A percentile compares a stretch with the other conserved stretches of the same genome.
These are phyloP conservation scores for Pichia membranifaciens DNA, from an alignment of 805 yeast genomes.

Conservation along the genomic window DNA sequence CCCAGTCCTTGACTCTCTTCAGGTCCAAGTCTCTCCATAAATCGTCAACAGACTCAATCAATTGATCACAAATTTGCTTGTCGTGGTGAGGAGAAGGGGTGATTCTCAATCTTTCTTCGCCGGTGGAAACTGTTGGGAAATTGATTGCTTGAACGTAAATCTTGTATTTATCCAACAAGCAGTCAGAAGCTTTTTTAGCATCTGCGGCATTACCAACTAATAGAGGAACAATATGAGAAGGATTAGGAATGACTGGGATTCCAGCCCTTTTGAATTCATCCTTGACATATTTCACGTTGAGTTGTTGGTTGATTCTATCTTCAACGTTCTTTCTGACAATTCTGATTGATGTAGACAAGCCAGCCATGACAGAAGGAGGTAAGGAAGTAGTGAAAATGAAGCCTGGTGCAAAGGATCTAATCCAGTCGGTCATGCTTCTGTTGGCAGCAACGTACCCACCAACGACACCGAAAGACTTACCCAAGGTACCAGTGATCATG, in stretches of 20 bases:
- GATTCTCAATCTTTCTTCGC: constrained; percentile 91
- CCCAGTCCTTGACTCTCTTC: constrained; percentile 76
- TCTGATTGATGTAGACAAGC: constrained; percentile 81
- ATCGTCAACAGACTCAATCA: constrained; percentile 72
- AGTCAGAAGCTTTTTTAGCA: constrained; percentile 88
- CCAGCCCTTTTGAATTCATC: constrained; percentile 59
- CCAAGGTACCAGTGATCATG: constrained; percentile 95
- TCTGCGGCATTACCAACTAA: constrained; percentile 90
- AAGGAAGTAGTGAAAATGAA: constrained; percentile 94
- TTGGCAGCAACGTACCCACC: constrained; percentile 98
- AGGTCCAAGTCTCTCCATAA: constrained; percentile 72
- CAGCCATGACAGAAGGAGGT: constrained; percentile 98
- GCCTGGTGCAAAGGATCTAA: constrained; percentile 94
- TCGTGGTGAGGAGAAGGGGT: constrained; percentile 99
- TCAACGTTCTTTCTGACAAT: constrained; percentile 71
- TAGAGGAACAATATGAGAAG: constrained; percentile 95
- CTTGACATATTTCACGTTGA: constrained; percentile 81
- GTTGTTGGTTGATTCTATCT: constrained; percentile 81
- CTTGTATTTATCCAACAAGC: constrained; percentile 72
- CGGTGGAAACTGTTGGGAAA: constrained; percentile 95
- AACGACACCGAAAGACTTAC: constrained; percentile 94
- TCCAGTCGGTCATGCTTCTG: constrained; percentile 81
- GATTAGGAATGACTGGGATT: constrained; percentile 95
- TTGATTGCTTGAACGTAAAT: constrained; percentile 98
- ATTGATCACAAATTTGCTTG: constrained; percentile 64